Base-by-base conservation (phyloP, 2,329 filamentous ascomycete genomes). In the Spiromastix sp. region DNA sequence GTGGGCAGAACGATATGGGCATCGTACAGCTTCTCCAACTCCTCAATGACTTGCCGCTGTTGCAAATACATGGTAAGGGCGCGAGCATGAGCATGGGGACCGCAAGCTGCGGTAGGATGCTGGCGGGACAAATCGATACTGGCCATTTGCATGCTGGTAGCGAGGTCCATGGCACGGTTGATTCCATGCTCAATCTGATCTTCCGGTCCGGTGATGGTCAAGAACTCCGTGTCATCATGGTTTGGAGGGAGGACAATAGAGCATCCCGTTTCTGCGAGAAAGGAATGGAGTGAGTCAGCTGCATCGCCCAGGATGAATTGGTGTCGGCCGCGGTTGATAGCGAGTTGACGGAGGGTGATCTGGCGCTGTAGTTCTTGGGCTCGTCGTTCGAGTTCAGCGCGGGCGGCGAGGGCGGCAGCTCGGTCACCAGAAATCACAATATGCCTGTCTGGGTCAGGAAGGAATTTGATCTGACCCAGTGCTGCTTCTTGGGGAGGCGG, bases 281-380 rank as follows among this genome's bases (percentile, higher is more conserved):
- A 95, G 30, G 94, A 77, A 39, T 95, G 77, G 21, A 85, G 69
- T 12, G 84, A 78, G 42, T 83, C 73, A 42, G 84, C 86, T 42
- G 79, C 74, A 42, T 89, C 79, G 34, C 89, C 89, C 43, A 94
- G 79, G 52, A 98, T 91, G 67, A 95, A 96, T 57, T 93, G 87
- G 57, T 96, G 91, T 34, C 85, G 79, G 32, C 85, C 85, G 42
- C 81, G 80, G 57, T 89, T 82, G 48, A 96, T 85, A 4, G 81
- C 74, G 27, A 86, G 67, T 57, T 93, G 80, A 48, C 91, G 77
- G 32, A 91, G 67, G 27, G 80, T 75, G 32, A 96, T 68, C 54
- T 84, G 77, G 40, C 76, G 74, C 46, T 80, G 77, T 15, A 98
- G 72, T 52, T 89, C 73, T 42, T 80, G 74, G 5, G 79, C 85